Percentiles rank a stretch among this genome's conserved stretches.
Evolutionary conservation across 2,329 filamentous ascomycete species (phyloP).

Genomic region (Paraphaeosphaeria minitans): DNA sequence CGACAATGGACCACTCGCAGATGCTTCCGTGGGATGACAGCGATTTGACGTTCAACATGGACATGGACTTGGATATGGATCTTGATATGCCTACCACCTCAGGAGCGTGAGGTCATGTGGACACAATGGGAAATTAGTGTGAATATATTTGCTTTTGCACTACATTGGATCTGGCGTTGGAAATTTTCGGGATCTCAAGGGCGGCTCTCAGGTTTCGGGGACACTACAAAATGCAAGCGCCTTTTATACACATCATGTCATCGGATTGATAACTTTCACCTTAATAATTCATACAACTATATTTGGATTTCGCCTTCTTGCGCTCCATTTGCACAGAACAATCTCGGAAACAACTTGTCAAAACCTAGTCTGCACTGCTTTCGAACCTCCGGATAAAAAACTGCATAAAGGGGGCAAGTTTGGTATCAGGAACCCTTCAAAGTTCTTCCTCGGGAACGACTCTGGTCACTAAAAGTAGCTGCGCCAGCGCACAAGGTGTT

Average conservation of each 20-base stretch:
- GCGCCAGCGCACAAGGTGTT: too few relatives aligned
- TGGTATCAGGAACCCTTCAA: not conserved
- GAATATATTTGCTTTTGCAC: not conserved
- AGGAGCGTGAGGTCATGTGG: not conserved
- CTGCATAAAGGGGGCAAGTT: not conserved
- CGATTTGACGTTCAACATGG: conserved; percentile 39
- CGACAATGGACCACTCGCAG: conserved; percentile 8
- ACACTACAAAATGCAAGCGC: not conserved
- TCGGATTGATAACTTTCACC: not conserved
- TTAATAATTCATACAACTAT: not conserved
- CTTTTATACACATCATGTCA: not conserved
- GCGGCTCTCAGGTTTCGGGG: not conserved
- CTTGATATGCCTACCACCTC: not conserved
- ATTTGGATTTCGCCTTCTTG: not conserved
- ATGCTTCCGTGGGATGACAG: conserved; percentile 37
- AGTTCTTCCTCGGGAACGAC: not conserved
- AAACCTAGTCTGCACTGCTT: not conserved
- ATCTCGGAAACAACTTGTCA: not conserved
- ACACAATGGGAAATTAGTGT: not conserved
- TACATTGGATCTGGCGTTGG: not conserved
- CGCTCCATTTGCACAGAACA: not conserved
- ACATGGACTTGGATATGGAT: conserved; percentile 39
- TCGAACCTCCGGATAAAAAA: not conserved
- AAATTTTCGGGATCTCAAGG: not conserved
- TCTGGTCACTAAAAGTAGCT: not conserved